phyloP scores from a whole-genome alignment of 192 early-diverging fungal genomes.

The Chytriomyces sp. region DNA sequence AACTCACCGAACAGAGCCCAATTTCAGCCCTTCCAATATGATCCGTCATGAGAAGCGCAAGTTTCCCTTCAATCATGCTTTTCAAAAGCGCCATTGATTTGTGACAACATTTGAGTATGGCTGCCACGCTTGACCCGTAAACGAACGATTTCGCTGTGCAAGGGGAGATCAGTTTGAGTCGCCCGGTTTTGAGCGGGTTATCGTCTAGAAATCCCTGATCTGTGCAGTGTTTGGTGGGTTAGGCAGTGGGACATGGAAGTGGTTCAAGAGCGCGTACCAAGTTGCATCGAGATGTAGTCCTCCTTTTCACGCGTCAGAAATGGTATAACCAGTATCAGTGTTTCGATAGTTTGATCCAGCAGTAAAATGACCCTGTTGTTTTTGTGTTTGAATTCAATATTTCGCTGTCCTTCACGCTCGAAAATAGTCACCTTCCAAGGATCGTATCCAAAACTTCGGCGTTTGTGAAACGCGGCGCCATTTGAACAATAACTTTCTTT shows the following conservation, averaged over 20 bases:
- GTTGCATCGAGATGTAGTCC: conserved; percentile 22
- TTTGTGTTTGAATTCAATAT: background rate
- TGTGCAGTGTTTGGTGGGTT: background rate
- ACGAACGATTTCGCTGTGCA: conserved; percentile 24
- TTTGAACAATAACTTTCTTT: conserved; percentile 18
- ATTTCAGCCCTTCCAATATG: conserved; percentile 29
- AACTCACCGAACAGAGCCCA: conserved; percentile 31
- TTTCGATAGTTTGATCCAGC: conserved; percentile 1
- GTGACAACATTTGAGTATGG: conserved; percentile 24
- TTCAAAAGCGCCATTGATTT: conserved; percentile 27
- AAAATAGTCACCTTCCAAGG: conserved; percentile 26
- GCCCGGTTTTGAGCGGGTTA: conserved; percentile 30
- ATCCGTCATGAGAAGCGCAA: conserved; percentile 30
- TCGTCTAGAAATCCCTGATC: conserved; percentile 29
- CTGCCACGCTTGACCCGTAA: conserved; percentile 16
- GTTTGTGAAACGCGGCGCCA: conserved; percentile 15
- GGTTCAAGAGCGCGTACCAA: conserved; percentile 23
- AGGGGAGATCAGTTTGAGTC: conserved; percentile 21
- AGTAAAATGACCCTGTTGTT: conserved; percentile 18
- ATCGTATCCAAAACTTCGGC: conserved; percentile 27
- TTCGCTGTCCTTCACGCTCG: no score
- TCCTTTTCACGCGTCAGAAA: conserved; percentile 20
- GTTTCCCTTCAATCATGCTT: conserved; percentile 11
- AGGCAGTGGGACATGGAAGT: background rate
- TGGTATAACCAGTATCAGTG: conserved; percentile 27